Percentiles rank a stretch among this genome's conserved stretches.
phyloP scores from a whole-genome alignment of 2,329 filamentous ascomycete species.

The Capronia epimyces region DNA sequence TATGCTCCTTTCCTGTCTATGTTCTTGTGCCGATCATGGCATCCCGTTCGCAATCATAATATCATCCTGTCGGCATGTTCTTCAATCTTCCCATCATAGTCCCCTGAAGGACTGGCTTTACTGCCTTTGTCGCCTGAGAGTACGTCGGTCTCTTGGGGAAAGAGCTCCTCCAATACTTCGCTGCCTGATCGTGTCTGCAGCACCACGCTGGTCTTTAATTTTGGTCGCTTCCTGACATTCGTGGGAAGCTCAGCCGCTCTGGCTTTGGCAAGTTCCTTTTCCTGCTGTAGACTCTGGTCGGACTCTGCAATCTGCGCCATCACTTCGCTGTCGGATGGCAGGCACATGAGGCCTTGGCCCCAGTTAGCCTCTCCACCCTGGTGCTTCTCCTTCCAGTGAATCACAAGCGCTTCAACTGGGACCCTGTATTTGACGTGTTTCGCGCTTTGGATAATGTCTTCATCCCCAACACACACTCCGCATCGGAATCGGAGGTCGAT shows the following conservation, averaged over 20 bases:
- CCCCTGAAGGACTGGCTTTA: background rate
- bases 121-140: background rate
- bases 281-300: constrained; percentile 18
- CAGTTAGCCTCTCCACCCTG: constrained; percentile 4
- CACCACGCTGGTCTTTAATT: constrained; percentile 18
- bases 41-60: background rate
- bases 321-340: constrained; percentile 26
- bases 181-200: constrained; percentile 11
- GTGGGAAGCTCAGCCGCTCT: background rate
- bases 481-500: constrained; percentile 25
- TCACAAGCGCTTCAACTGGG: constrained; percentile 12
- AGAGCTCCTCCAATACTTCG: constrained; percentile 20
- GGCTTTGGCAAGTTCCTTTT: constrained; percentile 16
- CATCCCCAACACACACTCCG: constrained; percentile 20
- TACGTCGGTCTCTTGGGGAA: background rate
- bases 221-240: constrained; percentile 18
- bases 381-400: constrained; percentile 27
- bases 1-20: background rate
- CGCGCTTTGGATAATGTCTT: constrained; percentile 1
- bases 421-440: constrained; percentile 18
- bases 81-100: background rate
- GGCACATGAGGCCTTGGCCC: constrained; percentile 18
- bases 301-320: constrained; percentile 13
- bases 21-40: background rate
- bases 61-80: background rate